These are phyloP conservation scores for Dysphania ambrosioides DNA, from an alignment of 148 eudicot genomes.

Conservation along the genomic window DNA sequence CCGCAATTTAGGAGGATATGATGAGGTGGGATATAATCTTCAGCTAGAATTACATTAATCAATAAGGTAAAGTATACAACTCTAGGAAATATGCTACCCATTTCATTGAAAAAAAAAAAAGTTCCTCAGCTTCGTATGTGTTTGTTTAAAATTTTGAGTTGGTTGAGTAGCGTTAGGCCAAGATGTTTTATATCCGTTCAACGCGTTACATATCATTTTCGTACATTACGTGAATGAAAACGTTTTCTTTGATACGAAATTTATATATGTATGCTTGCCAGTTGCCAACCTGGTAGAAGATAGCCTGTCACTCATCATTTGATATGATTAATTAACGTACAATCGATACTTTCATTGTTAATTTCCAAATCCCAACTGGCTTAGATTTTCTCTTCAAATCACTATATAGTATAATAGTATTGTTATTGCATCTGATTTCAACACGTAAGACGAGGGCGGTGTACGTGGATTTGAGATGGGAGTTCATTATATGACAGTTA, in stretches of 20 bases:
- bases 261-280: neutral
- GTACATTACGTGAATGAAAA: neutral
- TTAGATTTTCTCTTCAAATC: neutral
- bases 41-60: constrained; percentile 35
- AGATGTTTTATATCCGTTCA: neutral
- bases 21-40: constrained; percentile 56
- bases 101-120: constrained; percentile 21
- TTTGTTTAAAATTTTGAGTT: neutral
- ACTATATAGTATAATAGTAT: too few relatives aligned
- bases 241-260: neutral
- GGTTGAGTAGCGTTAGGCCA: neutral
- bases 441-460: neutral
- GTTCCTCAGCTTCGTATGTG: too few relatives aligned
- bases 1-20: constrained; percentile 67
- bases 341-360: too few relatives aligned
- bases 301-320: neutral
- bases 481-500: too few relatives aligned
- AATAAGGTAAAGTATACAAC: constrained; percentile 26
- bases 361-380: too few relatives aligned
- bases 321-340: too few relatives aligned
- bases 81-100: constrained; percentile 35
- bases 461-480: neutral
- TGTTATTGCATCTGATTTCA: neutral
- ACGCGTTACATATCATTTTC: neutral
- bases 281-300: neutral